phyloP scores from a whole-genome alignment of 2,329 filamentous ascomycete species.

The Grosmannia serpens region DNA sequence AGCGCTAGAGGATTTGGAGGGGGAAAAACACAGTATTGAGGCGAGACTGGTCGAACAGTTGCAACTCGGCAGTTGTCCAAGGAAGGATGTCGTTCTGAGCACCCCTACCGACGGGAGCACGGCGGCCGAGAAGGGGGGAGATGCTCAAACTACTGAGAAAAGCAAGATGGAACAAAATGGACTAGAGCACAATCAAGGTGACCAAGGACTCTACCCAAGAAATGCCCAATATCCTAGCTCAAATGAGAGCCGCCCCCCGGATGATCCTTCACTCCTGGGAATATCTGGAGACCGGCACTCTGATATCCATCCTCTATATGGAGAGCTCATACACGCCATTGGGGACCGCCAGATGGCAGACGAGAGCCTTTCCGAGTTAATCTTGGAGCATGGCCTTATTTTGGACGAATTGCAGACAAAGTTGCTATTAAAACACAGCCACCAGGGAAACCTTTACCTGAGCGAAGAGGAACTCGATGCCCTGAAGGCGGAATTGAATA shows the following conservation, averaged over 20 bases:
- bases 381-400: constrained; percentile 26
- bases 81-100: background rate
- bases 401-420: constrained; percentile 22
- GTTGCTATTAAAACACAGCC: constrained; percentile 5
- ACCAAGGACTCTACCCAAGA: no score
- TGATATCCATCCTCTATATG: constrained; percentile 36
- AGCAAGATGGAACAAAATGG: background rate
- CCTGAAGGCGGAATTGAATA: no score
- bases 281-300: constrained; percentile 15
- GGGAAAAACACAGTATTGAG: background rate
- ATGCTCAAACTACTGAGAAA: background rate
- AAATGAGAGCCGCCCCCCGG: background rate
- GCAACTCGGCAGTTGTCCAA: no score
- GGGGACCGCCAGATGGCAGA: constrained; percentile 34
- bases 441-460: constrained; percentile 10
- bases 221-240: no score
- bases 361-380: constrained; percentile 35
- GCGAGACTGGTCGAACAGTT: background rate
- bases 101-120: background rate
- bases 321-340: constrained; percentile 29
- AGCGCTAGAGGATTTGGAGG: background rate
- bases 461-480: constrained; percentile 25
- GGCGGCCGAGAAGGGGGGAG: background rate
- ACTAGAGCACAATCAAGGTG: background rate
- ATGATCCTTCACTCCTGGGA: constrained; percentile 14